Evolutionary conservation across 176 grass and related monocot genomes (phyloP), one percentile per base, ranked within the genome.

Genomic region (Carex myosuroides): DNA sequence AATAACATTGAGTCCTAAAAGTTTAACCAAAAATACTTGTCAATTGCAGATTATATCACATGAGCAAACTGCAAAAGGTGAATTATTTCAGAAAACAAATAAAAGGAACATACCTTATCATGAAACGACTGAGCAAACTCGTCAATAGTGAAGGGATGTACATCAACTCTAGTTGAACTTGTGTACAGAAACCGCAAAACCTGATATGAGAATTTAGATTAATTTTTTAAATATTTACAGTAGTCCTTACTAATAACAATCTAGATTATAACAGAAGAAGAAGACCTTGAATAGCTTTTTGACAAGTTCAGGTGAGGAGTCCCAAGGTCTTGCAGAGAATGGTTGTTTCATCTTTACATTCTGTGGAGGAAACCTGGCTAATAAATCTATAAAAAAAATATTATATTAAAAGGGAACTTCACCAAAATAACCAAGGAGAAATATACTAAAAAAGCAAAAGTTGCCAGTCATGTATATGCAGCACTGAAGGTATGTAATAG

Each of bases 211-310:
- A 81, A 80, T 57, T 42, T 6, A 59, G 30, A 57, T 76, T 60
- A 30, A 80, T 67, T 66, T 69, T 18, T 64, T 24, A 39, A 35
- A 84, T 14, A 64, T 64, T 64, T 68, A 41, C 74, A 46, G 24
- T 22, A 30, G 16, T 17, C 22, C 20, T 60, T 64, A 12, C 9
- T 63, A 22, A 61, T 24, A 86, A 86, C 6, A 32, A 63, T 30
- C 8, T 86, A 39, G n/a, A 30, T 63, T 29, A 46, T 29, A 50
- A 60, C 32, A 33, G 0, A 33, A 33, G 35, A 37, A 37, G 35
- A 39, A 5, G 37, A 99, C 97, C 93, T 96, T 92, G 94, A 99
- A 96, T 85, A 96, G 87, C 30, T 96, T 99, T 90, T 96, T 96
- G 50, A 94, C 93, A 85, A 99, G 92, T 89, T 88, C 87, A 55